These are phyloP conservation scores for Suillus weaverae DNA, from an alignment of 768 basidiomycete species.

Conservation along the genomic window DNA sequence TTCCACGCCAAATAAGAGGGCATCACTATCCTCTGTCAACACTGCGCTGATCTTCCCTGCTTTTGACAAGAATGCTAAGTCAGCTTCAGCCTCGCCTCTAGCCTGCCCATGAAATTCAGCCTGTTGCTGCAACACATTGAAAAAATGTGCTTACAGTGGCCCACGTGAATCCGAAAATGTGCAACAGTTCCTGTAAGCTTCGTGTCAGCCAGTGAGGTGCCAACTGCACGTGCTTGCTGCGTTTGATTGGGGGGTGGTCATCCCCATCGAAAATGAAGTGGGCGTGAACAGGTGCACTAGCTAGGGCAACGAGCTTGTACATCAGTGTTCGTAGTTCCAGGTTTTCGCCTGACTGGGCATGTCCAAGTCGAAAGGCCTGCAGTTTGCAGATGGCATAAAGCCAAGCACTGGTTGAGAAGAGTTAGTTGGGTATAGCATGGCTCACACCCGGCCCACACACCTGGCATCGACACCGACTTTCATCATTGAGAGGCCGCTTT, in stretches of 20 bases:
- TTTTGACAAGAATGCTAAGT: constrained; percentile 5
- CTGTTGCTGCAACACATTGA: not conserved
- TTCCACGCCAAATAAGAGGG: constrained; percentile 4
- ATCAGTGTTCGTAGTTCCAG: constrained; percentile 47
- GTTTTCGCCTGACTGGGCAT: constrained; percentile 37
- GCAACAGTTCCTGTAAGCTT: constrained; percentile 32
- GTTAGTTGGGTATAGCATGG: not conserved
- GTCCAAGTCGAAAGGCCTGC: constrained; percentile 8
- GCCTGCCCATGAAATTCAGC: not conserved
- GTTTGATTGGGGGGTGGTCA: constrained; percentile 41
- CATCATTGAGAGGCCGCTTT: not conserved
- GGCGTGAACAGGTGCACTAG: constrained; percentile 37
- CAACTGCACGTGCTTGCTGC: constrained; percentile 32
- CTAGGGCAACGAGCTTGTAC: constrained; percentile 39
- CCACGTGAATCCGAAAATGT: constrained; percentile 44
- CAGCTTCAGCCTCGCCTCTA: constrained; percentile 7
- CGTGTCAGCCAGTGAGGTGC: constrained; percentile 29
- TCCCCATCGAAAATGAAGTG: constrained; percentile 56
- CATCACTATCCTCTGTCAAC: not conserved
- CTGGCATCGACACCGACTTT: constrained; percentile 18
- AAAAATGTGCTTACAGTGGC: constrained; percentile 17
- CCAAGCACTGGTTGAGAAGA: constrained; percentile 13
- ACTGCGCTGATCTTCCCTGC: constrained; percentile 4
- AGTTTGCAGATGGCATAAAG: constrained; percentile 3
- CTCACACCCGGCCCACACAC: not conserved